A percentile compares a stretch with the other conserved stretches of the same genome.
Evolutionary conservation across 306 rosid species (phyloP).

Genomic region (Trichosanthes truncata): DNA sequence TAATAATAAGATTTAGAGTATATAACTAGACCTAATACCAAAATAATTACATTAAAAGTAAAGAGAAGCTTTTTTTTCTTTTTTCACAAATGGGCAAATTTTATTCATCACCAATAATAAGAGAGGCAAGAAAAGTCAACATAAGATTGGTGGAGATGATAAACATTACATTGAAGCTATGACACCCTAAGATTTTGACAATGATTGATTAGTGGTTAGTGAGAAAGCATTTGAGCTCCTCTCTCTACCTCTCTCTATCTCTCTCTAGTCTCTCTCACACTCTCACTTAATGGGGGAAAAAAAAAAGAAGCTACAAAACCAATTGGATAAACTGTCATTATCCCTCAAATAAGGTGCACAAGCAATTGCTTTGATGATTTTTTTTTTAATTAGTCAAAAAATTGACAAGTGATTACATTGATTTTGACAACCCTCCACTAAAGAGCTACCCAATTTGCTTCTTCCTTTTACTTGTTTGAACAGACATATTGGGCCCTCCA

Average conservation of each 20-base stretch:
- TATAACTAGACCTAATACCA: too few species aligned
- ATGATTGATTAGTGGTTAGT: slow-evolving; percentile 2
- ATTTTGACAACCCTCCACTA: slow-evolving; percentile 8
- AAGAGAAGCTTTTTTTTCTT: background rate
- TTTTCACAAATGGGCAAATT: background rate
- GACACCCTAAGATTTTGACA: background rate
- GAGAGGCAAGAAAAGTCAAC: background rate
- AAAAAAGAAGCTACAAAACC: background rate
- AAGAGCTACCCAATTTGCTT: slow-evolving; percentile 1
- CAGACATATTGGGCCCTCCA: slow-evolving; percentile 1
- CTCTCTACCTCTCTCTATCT: too few species aligned
- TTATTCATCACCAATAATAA: background rate
- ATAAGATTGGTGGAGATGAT: slow-evolving; percentile 5
- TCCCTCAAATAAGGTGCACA: background rate
- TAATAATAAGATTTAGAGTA: too few species aligned
- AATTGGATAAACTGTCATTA: slow-evolving; percentile 1
- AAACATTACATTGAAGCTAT: slow-evolving; percentile 1
- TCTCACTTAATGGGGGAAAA: background rate
- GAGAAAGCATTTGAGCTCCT: background rate
- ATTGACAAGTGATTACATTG: slow-evolving; percentile 10
- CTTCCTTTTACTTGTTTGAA: background rate
- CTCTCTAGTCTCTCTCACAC: background rate
- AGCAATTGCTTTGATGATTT: background rate
- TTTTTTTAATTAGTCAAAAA: background rate
- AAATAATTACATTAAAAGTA: too few species aligned